Evolutionary conservation across 1,284 basidiomycete genomes (phyloP), one percentile per base, ranked within the genome.

Genomic region (Earliella scabrosa): DNA sequence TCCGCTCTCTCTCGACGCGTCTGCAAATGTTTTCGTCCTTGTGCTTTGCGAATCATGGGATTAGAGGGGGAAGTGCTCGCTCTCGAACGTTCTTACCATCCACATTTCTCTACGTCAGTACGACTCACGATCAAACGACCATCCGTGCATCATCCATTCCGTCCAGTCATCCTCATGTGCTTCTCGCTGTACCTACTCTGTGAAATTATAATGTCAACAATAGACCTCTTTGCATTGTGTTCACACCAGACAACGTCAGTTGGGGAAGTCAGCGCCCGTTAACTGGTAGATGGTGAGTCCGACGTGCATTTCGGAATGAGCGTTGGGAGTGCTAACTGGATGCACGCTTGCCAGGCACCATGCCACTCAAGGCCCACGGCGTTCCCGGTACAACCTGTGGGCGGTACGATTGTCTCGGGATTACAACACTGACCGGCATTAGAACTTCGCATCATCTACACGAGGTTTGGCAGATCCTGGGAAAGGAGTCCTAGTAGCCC

Each of bases 171-270:
- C 51, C 50, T 41, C 40, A 54, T 34, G 48, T 23, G 51, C n/a
- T 18, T 35, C 35, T 38, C 45, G 45, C 16, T 60, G 52, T 57
- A 60, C 50, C 43, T 59, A 59, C 41, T 41, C 54, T 60, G 54
- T 60, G 54, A 54, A 52, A 57, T 39, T 56, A 57, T 60, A 60
- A 60, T 60, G 50, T 38, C 47, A 55, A 45, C 29, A 35, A 57
- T 57, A 60, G 59, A 60, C 31, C 40, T 47, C 38, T 31, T 50
- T 41, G 9, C 39, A 41, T 45, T 16, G 13, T 18, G 4, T 10
- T 44, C 39, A 38, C 14, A n/a, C n/a, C 35, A 18, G 35, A 38
- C 1, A 31, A n/a, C n/a, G n/a, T n/a, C n/a, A 13, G 29, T 13
- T 31, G 29, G 29, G 29, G 29, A 31, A 31, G 29, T 13, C 29